Base-by-base conservation (phyloP, 805 yeast species). In the Candida palmyrensis region DNA sequence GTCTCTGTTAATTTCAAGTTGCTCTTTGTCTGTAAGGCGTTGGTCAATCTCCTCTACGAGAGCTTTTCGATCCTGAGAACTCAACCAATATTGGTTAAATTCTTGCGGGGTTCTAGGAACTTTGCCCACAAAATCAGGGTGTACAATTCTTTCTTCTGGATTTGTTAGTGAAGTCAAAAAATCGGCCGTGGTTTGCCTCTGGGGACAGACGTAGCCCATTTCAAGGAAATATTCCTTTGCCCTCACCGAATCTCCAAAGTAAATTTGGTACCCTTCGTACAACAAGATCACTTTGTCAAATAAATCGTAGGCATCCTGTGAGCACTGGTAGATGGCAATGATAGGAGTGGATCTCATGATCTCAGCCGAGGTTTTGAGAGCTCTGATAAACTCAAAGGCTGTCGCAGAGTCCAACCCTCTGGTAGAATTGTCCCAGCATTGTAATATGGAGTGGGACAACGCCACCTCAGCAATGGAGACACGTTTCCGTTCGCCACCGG, bases 401-500 rank as follows among this genome's bases (percentile, higher is more conserved):
- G 83, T 78, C 11, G 84, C 77, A 8, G 84, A 73, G 58, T 78
- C 85, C 43, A 78, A 62, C 54, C 85, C 85, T 56, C 84, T 68
- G 12, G 85, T 79, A 16, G 83, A 79, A 45, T 78, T 79, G 58
- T 78, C 85, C 74, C 79, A 78, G 41, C 82, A 75, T 42, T 66
- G 76, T 15, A 77, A 62, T 4, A 73, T 58, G 7, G 73, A 78
- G 35, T 72, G 64, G 48, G 71, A 60, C 19, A 73, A 67, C 45
- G 73, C 66, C 2, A 75, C 82, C 54, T 79, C 85, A 3, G 80
- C 84, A 45, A 79, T 70, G 5, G 83, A 77, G 16, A 78, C 83
- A 59, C 85, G 73, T 58, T 79, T 79, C 45, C 85, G 62, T 59
- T 79, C 82, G 58, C 85, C 85, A 48, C 85, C 85, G 22, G 83